phyloP scores from a whole-genome alignment of 2,329 filamentous ascomycete species.

The Trichoderma asperellum region DNA sequence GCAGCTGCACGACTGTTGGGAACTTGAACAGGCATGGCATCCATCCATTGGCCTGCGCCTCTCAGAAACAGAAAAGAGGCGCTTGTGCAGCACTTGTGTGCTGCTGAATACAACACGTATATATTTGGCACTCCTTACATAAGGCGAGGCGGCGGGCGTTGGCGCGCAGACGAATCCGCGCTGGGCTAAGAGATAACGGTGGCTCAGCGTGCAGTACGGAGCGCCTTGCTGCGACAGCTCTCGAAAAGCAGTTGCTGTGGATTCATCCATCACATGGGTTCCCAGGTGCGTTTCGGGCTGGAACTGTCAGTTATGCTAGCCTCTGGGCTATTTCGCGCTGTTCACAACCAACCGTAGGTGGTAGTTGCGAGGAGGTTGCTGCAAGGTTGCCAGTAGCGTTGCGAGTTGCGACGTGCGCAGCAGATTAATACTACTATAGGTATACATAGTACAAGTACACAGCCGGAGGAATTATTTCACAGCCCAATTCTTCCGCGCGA shows the following conservation, averaged over 20 bases:
- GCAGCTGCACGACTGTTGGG: background rate
- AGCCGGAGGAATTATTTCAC: background rate
- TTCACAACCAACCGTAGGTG: background rate
- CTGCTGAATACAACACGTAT: conserved; percentile 7
- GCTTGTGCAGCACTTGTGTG: background rate
- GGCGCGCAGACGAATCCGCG: background rate
- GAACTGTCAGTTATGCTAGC: background rate
- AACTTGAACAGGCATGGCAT: background rate
- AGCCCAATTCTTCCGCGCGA: background rate
- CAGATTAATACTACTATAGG: no score
- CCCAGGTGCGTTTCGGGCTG: background rate
- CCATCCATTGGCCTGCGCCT: background rate
- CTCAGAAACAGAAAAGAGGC: background rate
- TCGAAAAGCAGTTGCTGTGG: background rate
- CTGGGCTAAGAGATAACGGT: conserved; percentile 11
- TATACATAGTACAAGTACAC: background rate
- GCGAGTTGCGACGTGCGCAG: background rate
- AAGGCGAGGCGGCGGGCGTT: background rate
- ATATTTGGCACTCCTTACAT: background rate
- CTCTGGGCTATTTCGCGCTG: background rate
- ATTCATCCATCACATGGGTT: background rate
- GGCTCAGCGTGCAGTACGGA: background rate
- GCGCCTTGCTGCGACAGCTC: background rate
- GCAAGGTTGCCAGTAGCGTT: background rate
- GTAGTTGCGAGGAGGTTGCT: background rate